These are phyloP conservation scores for Pelargonium cotyledonis DNA, from an alignment of 441 rosid species.

Conservation along the genomic window DNA sequence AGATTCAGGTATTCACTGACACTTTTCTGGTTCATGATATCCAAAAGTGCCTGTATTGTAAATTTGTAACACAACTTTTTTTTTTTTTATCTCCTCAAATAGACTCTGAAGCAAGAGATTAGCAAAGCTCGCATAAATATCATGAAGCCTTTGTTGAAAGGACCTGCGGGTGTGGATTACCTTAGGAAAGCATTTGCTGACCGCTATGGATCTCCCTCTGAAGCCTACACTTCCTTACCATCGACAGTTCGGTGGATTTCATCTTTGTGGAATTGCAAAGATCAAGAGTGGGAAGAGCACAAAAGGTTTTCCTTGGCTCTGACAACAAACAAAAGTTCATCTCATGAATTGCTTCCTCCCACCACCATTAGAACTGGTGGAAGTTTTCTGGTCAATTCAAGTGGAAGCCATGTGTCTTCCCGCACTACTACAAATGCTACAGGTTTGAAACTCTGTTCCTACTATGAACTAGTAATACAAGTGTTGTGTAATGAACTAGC, in stretches of 20 bases:
- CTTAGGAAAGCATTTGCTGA: constrained; percentile 57
- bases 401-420: constrained; percentile 21
- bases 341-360: constrained; percentile 38
- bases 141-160: constrained; percentile 75
- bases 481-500: too few species aligned
- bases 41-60: neutral
- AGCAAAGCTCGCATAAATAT: constrained; percentile 62
- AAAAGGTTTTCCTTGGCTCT: constrained; percentile 38
- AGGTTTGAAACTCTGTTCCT: constrained; percentile 26
- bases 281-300: constrained; percentile 80
- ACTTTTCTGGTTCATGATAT: neutral
- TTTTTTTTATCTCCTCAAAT: neutral
- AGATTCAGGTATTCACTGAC: constrained; percentile 60
- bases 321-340: constrained; percentile 32
- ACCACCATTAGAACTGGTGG: constrained; percentile 70
- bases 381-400: constrained; percentile 32
- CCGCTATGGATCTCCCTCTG: constrained; percentile 48
- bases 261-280: constrained; percentile 38
- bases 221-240: constrained; percentile 46
- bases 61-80: neutral
- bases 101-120: constrained; percentile 74
- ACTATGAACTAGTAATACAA: too few species aligned
- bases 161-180: constrained; percentile 79
- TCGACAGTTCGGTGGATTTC: constrained; percentile 59
- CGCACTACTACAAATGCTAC: constrained; percentile 22